Evolutionary conservation across 2,329 filamentous ascomycete species (phyloP), one percentile per base, ranked within the genome.

Genomic region (Ceratocystis papillata): DNA sequence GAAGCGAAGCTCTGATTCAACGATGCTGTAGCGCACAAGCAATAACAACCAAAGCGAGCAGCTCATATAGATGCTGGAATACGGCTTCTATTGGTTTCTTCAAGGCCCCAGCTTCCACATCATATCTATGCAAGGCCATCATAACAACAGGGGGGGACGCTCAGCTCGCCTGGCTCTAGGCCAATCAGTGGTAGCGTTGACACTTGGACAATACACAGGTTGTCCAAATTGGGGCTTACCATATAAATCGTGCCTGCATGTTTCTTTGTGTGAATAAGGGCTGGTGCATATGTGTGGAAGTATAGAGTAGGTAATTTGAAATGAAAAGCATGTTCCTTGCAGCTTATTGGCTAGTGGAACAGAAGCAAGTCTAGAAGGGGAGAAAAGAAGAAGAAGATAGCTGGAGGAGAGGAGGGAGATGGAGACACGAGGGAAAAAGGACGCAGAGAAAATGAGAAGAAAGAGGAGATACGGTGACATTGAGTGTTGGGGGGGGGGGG

Each of bases 211-310:
- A 59, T 59, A 37, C n/a, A 8, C 25, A 59, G 7, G 5, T 41
- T 22, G n/a, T 8, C 53, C n/a, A 4, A 7, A 8, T 50, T 25
- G 22, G 22, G 48, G 48, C 22, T 20, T 15, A 4, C 12, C 37
- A 22, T 53, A 15, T 5, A 53, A 53, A 22, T 28, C 10, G 17
- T 59, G 55, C 25, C 55, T 59, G 55, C 55, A 59, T 59, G 55
- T 57, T 37, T 22, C 25, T 37, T 33, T 59, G 28, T 37, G 55
- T 8, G 25, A 15, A 37, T 59, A 20, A 17, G 55, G 30, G 28
- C 55, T 4, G 37, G 37, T 15, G 37, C 12, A 15, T 5, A 41
- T 15, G 10, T 41, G 37, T 41, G 10, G 10, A 12, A 15, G 37
- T 41, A 41, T 41, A 41, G 37, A 15, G 37, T 12, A 5, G 37